These are phyloP conservation scores for Westerdykella sp. DNA, from an alignment of 2,329 filamentous ascomycete genomes.

Conservation along the genomic window DNA sequence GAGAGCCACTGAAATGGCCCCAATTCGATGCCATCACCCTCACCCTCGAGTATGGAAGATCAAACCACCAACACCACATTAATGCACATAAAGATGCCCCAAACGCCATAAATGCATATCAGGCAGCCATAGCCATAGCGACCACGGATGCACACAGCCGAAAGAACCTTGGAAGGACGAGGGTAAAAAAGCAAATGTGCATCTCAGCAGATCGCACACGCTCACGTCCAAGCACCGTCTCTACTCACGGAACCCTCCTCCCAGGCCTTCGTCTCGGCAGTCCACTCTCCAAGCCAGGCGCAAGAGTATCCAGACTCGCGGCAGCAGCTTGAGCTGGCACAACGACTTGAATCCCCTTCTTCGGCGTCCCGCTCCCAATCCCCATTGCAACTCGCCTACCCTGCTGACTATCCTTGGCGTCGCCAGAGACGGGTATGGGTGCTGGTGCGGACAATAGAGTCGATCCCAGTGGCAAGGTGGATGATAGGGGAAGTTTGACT, in stretches of 20 bases:
- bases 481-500: slow-evolving; percentile 25
- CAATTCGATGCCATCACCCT: too few relatives aligned
- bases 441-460: background rate
- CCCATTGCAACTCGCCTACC: slow-evolving; percentile 2
- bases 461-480: background rate
- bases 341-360: slow-evolving; percentile 23
- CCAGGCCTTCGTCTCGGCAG: slow-evolving; percentile 25
- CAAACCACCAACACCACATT: too few relatives aligned
- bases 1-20: too few relatives aligned
- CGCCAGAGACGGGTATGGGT: slow-evolving; percentile 4
- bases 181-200: too few relatives aligned
- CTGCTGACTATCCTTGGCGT: slow-evolving; percentile 24
- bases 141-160: too few relatives aligned
- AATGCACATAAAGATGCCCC: too few relatives aligned
- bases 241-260: slow-evolving; percentile 5
- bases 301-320: slow-evolving; percentile 5
- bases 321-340: slow-evolving; percentile 16
- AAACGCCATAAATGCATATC: too few relatives aligned
- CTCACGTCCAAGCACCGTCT: too few relatives aligned
- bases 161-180: too few relatives aligned
- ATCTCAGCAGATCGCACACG: too few relatives aligned
- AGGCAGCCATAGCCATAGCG: too few relatives aligned
- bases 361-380: slow-evolving; percentile 19
- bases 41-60: too few relatives aligned
- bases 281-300: slow-evolving; percentile 16